Conservation (phyloP, 257 asterid species). For the Nicotiana otophora region DNA sequence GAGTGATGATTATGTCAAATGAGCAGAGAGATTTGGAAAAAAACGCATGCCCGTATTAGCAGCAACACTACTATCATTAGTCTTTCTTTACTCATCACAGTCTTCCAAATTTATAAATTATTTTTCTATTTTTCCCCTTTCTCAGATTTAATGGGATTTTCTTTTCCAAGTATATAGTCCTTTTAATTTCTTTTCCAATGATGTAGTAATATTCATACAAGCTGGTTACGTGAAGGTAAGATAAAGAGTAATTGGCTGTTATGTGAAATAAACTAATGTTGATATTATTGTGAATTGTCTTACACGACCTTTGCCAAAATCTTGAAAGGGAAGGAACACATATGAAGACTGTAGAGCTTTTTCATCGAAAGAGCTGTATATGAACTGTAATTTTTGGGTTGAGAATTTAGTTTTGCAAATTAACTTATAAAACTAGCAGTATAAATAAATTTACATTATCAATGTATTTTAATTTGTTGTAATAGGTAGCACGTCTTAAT, state of each 20-base stretch:
- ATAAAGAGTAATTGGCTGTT: background rate
- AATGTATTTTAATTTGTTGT: too few relatives aligned
- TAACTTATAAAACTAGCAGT: background rate
- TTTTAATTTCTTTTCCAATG: background rate
- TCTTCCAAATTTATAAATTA: background rate
- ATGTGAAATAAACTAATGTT: background rate
- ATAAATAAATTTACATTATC: background rate
- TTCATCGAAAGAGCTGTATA: background rate
- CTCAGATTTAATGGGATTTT: background rate
- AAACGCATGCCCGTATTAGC: background rate
- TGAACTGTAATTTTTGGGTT: background rate
- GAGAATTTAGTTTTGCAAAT: background rate
- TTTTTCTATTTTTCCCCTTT: background rate
- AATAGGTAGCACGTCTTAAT: background rate
- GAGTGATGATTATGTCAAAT: background rate
- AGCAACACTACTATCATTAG: slow-evolving; percentile 1
- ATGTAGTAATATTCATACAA: background rate
- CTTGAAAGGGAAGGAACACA: background rate
- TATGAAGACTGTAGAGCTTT: background rate
- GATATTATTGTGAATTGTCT: background rate
- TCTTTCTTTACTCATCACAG: background rate
- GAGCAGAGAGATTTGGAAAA: background rate
- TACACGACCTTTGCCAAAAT: background rate
- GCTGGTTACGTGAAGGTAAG: background rate
- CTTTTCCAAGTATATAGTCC: background rate